Percentiles rank a stretch among this genome's conserved stretches.
Conservation (phyloP, 2,329 filamentous ascomycete species). For the Penicillium sp. region DNA sequence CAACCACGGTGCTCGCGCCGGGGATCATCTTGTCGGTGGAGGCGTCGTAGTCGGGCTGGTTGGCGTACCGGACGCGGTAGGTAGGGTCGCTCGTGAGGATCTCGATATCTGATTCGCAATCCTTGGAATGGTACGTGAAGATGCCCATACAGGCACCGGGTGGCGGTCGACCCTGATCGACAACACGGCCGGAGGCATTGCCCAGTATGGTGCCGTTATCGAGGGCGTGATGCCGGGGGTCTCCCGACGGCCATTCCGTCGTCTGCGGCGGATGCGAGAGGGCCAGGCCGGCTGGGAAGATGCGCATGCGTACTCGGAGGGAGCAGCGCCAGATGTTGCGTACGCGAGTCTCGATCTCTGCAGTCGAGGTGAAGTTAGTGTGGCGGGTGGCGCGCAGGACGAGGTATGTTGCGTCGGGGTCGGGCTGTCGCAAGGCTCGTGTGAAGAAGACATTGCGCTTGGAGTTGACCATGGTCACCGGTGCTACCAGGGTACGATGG, state of each 20-base stretch:
- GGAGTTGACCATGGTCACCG: constrained; percentile 47
- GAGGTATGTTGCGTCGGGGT: constrained; percentile 41
- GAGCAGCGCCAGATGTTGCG: constrained; percentile 49
- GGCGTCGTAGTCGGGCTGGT: constrained; percentile 44
- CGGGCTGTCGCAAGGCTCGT: constrained; percentile 18
- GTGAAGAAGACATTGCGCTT: constrained; percentile 49
- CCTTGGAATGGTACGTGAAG: constrained; percentile 49
- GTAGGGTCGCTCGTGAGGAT: constrained; percentile 50
- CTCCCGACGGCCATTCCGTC: constrained; percentile 2
- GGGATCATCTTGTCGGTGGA: constrained; percentile 33
- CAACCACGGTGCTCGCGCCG: constrained; percentile 30
- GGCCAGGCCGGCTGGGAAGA: constrained; percentile 29
- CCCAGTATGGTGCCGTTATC: not conserved
- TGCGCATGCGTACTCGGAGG: constrained; percentile 48
- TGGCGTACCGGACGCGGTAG: constrained; percentile 43
- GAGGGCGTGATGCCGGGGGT: constrained; percentile 3
- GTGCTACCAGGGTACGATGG: constrained; percentile 34
- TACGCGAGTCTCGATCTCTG: constrained; percentile 48
- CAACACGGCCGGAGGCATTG: not conserved
- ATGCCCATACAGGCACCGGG: constrained; percentile 51
- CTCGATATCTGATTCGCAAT: constrained; percentile 54
- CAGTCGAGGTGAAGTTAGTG: constrained; percentile 46
- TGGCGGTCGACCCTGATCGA: constrained; percentile 29
- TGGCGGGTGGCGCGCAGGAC: constrained; percentile 48
- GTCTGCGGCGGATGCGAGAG: constrained; percentile 12